Base-by-base conservation (phyloP, 1,139 yeast species). In the Debaryomyces coudertii region DNA sequence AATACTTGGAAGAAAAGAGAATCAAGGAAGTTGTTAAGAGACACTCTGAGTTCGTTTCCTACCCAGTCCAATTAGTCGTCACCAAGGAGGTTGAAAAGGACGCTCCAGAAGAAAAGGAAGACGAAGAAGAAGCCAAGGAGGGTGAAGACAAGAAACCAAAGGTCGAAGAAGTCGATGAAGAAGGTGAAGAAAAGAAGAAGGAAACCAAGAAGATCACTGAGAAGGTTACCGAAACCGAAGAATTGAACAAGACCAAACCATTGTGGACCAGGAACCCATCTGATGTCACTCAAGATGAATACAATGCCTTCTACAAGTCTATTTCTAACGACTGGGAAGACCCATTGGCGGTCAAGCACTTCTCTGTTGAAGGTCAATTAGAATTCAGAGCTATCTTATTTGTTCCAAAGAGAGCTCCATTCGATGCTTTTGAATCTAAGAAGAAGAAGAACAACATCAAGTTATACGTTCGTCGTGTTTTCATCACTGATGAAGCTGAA, bases 321-420 rank as follows among this genome's bases (percentile, higher is more conserved):
- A 93, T 95, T 66, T 92, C 99, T 49, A 95, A 95, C 77, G 99
- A 95, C 76, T 95, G 99, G 99, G 99, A 93, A 80, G 99, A 93
- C 72, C 99, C 97, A 77, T 85, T 93, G 71, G 98, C 98, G 58
- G 98, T 93, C 62, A 95, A 95, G 85, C 99, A 95, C 80, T 95
- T 95, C 81, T 90, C 97, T 47, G 99, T 95, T 69, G 99, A 95
- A 80, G 99, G 99, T 83, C 99, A 95, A 81, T 85, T 95, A 66
- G 99, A 95, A 80, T 95, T 95, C 85, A 90, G 88, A 80, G 98
- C 99, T 55, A 93, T 95, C 68, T 82, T 95, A 65, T 95, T 90
- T 70, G 84, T 95, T 76, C 99, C 99, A 76, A 90, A 89, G 83
- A 90, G 99, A 80, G 98, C 99, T 63, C 99, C 99, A 74, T 90